Evolutionary conservation across 768 basidiomycete genomes (phyloP), one percentile per base, ranked within the genome.

Genomic region (Leccinum obscurum): DNA sequence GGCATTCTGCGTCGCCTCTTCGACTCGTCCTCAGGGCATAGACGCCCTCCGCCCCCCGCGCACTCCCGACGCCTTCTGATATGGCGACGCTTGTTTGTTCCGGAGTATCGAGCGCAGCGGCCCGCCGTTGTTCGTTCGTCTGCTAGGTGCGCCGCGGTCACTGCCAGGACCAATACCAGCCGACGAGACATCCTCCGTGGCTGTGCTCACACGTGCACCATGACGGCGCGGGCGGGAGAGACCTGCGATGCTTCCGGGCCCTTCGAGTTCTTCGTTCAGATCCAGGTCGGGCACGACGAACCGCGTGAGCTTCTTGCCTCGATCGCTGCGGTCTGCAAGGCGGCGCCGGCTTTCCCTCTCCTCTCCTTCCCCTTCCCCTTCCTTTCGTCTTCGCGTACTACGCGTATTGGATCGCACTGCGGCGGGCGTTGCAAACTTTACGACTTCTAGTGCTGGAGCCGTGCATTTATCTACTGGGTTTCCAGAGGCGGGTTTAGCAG

Each of bases 91-190:
- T 4, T 57, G 52, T 48, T 44, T 66, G 39, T 62, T 66, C 13
- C 65, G 64, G 20, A 66, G 56, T 50, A 62, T 63, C 8, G 65
- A 66, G 17, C 64, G 60, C 14, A 66, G 24, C 15, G 57, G 57
- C 1, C 55, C 65, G 32, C 57, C 39, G 24, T 52, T 50, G 13
- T 46, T 46, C 10, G 56, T 26, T 4, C 46, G 54, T 15, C 14
- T 44, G 17, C 39, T 41, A 8, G 39, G 4, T 7, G 39, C 17
- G 9, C 8, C 17, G 5, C 9, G 17, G 39, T 41, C 39, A n/a
- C 17, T 13, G 7, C 24, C 30, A 24, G n/a, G 9, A 7, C 46
- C 26, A 10, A 2, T n/a, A 52, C 51, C n/a, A 28, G 4, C 17
- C 32, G 32, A 32, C 49, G 26, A 26, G 32, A 5, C 52, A 6